Base-by-base conservation (phyloP, 73 alveolate genomes). In the Paraurostyla sp. region DNA sequence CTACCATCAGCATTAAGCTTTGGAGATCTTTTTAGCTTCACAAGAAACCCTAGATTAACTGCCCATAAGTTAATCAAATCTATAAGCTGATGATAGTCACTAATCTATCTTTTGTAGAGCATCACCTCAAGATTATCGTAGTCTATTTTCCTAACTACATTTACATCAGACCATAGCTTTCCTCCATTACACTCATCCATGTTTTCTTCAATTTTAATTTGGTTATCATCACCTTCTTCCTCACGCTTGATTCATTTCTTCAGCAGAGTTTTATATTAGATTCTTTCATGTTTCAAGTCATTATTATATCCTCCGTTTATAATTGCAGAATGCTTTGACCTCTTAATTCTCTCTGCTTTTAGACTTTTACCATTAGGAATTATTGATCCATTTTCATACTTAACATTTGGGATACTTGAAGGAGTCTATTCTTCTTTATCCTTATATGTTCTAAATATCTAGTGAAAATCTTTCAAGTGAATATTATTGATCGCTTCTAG, bases 1-100 rank as follows among this genome's bases (percentile, higher is more conserved):
- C 87, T 78, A 2, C 94, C 94, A 38, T 76, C 94, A 20, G 94
- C 69, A 48, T 60, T 78, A 0, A 56, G 58, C 35, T 88, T 88
- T 9, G 94, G 94, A 36, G 94, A 78, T 20, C 94, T 27, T 29
- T 76, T 76, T 49, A 88, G 80, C 45, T 88, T 88, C 11, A 88
- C 78, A 20, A 73, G 30, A 81, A 88, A 88, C 1, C 94, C 94
- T 11, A 88, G 71, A 54, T 51, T 36, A 25, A 80, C 48, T 6
- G 94, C 94, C 94, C 94, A 88, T 45, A 56, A 57, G 50, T 88
- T 88, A n/a, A 88, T 76, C 1, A 50, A 11, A 49, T 88, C 85
- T 7, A 76, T 32, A 4, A 88, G 81, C 27, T 76, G 33, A 35
- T 76, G 85, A 58, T 88, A 88, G 20, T 88, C 90, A 18, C 50